Evolutionary conservation across 305 asterid genomes (phyloP), one percentile per base, ranked within the genome.

Genomic region (Fraxinus floribunda): DNA sequence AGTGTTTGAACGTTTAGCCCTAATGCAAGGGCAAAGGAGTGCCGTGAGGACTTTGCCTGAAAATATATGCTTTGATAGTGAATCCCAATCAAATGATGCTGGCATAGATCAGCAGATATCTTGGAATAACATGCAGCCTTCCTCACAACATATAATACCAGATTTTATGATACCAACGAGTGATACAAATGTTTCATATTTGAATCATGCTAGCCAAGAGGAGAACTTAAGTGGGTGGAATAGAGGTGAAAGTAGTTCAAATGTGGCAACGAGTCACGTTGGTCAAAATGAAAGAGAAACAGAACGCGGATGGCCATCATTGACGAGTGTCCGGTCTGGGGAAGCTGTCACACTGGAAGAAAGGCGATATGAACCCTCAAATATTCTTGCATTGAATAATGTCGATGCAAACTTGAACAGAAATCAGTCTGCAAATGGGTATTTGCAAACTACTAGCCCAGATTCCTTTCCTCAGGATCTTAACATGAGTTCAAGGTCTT

Each of bases 1-100:
- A 70, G 81, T 41, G 35, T 80, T 86, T 76, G 83, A 78, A 79
- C 78, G 73, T 62, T 22, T 79, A 86, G 88, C 89, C 90, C 90
- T 78, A 86, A 95, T 95, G 99, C 97, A 95, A 91, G 97, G 97
- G 88, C 97, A 88, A 78, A 87, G 92, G 81, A 88, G 93, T 90
- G 89, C 93, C 32, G 73, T 90, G 26, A 90, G 91, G 81, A 86
- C 97, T 75, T 88, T 92, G 79, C 92, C 95, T 34, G 98, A 95
- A 80, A 90, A 87, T 78, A 60, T 94, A 75, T 85, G 92, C 88
- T 90, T 93, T 46, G 92, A 92, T 83, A 93, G 86, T 84, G 94
- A 93, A 57, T 89, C 98, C 44, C 57, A 92, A 30, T 83, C 97
- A 74, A 87, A 81, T 84, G 97, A 92, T 77, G 79, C 89, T 16